Evolutionary conservation across 2,329 filamentous ascomycete species (phyloP).

Genomic region (Beauveria medogensis): DNA sequence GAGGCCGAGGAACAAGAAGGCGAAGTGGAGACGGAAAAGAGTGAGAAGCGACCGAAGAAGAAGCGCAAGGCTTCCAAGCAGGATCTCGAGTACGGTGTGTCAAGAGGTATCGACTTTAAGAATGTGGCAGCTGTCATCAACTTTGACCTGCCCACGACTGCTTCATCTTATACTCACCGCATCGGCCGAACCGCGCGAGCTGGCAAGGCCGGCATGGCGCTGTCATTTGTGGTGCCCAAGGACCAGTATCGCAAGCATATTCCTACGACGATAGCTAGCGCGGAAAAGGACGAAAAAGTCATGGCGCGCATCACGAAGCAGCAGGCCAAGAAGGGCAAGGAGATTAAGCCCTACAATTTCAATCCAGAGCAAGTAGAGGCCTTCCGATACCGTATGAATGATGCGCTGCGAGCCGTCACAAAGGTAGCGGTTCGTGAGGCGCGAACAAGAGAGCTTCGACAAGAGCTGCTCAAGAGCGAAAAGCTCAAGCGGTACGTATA

Average conservation of each 20-base stretch:
- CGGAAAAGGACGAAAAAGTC: constrained; percentile 78
- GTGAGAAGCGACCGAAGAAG: constrained; percentile 37
- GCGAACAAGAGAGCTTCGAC: constrained; percentile 74
- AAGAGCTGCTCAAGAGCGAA: constrained; percentile 87
- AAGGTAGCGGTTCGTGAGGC: constrained; percentile 85
- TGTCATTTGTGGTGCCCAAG: constrained; percentile 87
- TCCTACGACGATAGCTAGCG: constrained; percentile 66
- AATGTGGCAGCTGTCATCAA: constrained; percentile 93
- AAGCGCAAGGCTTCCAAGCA: constrained; percentile 57
- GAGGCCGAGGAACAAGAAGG: constrained; percentile 35
- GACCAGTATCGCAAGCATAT: constrained; percentile 83
- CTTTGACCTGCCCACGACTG: constrained; percentile 83
- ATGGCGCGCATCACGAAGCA: constrained; percentile 71
- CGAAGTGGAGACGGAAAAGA: constrained; percentile 19
- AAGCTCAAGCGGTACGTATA: constrained; percentile 63
- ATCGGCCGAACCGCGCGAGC: constrained; percentile 90
- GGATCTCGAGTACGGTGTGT: constrained; percentile 90
- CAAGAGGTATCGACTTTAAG: constrained; percentile 87
- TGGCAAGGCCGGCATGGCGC: constrained; percentile 83
- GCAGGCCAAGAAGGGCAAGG: constrained; percentile 69
- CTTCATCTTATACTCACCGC: constrained; percentile 93
- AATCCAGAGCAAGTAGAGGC: constrained; percentile 91
- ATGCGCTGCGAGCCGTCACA: constrained; percentile 84
- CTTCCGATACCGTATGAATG: constrained; percentile 90
- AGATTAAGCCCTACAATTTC: constrained; percentile 85